These are phyloP conservation scores for Alternaria triticimaculans DNA, from an alignment of 2,329 filamentous ascomycete species.

Conservation along the genomic window DNA sequence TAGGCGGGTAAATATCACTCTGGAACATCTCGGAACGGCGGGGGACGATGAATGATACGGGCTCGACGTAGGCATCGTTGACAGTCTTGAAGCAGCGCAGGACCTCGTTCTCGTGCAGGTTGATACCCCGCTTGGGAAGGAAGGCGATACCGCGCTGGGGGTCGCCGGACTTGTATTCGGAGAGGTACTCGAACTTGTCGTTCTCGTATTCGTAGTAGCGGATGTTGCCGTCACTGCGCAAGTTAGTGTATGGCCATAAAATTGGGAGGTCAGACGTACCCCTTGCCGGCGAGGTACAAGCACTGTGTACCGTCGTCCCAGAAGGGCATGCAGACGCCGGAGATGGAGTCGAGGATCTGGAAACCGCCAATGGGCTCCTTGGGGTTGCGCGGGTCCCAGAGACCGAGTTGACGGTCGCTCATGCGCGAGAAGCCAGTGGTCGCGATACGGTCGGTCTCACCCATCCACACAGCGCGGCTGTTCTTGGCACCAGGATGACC, in stretches of 20 bases:
- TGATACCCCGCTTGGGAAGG: constrained; percentile 91
- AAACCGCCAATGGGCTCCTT: constrained; percentile 87
- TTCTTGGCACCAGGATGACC: constrained; percentile 97
- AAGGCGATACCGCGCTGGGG: constrained; percentile 95
- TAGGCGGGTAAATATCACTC: constrained; percentile 93
- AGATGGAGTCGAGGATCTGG: constrained; percentile 89
- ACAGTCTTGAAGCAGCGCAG: constrained; percentile 97
- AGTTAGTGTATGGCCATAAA: constrained; percentile 13
- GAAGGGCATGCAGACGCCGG: constrained; percentile 98
- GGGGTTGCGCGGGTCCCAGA: constrained; percentile 89
- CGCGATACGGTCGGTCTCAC: constrained; percentile 92
- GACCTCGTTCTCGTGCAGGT: constrained; percentile 90
- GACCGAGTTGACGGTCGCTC: constrained; percentile 94
- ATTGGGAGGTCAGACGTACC: constrained; percentile 62
- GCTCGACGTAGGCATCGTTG: constrained; percentile 92
- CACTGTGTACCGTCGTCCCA: constrained; percentile 98
- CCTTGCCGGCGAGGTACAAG: constrained; percentile 95
- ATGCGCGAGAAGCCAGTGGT: constrained; percentile 98
- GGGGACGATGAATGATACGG: constrained; percentile 96
- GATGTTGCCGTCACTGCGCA: constrained; percentile 87
- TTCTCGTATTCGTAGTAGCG: constrained; percentile 98
- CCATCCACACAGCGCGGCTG: constrained; percentile 95
- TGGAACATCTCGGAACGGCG: constrained; percentile 94
- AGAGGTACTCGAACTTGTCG: constrained; percentile 97
- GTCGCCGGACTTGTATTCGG: constrained; percentile 95